Conservation (phyloP, 1,284 basidiomycete species). For the Meripilus lineatus region DNA sequence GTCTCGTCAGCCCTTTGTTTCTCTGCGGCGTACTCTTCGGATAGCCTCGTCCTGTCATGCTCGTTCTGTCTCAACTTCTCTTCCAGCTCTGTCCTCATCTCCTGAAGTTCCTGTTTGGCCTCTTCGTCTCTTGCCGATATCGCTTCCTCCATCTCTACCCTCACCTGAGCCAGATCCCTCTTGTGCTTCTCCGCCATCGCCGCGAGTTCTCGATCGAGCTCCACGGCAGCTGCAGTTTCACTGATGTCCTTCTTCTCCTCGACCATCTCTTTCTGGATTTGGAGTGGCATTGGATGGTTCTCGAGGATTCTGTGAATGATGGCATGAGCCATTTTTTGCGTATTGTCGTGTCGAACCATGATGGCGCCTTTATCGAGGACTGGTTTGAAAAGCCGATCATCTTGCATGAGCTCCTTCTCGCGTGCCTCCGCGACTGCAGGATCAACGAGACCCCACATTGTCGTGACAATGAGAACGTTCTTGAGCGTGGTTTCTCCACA, state of each 20-base stretch:
- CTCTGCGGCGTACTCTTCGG: not conserved
- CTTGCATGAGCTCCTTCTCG: slow-evolving; percentile 14
- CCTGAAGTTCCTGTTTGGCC: slow-evolving; percentile 1
- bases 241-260: slow-evolving; percentile 31
- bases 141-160: slow-evolving; percentile 4
- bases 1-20: slow-evolving; percentile 4
- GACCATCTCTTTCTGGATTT: slow-evolving; percentile 13
- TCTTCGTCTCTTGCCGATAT: slow-evolving; percentile 3
- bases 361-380: slow-evolving; percentile 18
- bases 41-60: not conserved
- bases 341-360: slow-evolving; percentile 18
- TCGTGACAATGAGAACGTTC: slow-evolving; percentile 23
- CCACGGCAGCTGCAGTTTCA: slow-evolving; percentile 31
- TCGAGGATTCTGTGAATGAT: slow-evolving; percentile 10
- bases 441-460: slow-evolving; percentile 19
- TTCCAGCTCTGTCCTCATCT: not conserved
- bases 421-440: slow-evolving; percentile 7
- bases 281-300: slow-evolving; percentile 6
- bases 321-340: slow-evolving; percentile 7
- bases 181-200: slow-evolving; percentile 29
- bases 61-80: not conserved
- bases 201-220: slow-evolving; percentile 20
- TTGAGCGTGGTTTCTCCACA: slow-evolving; percentile 37
- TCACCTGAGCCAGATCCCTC: slow-evolving; percentile 29
- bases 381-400: slow-evolving; percentile 18